Conservation (phyloP, 805 yeast species). For the Candida sakaeoensis region DNA sequence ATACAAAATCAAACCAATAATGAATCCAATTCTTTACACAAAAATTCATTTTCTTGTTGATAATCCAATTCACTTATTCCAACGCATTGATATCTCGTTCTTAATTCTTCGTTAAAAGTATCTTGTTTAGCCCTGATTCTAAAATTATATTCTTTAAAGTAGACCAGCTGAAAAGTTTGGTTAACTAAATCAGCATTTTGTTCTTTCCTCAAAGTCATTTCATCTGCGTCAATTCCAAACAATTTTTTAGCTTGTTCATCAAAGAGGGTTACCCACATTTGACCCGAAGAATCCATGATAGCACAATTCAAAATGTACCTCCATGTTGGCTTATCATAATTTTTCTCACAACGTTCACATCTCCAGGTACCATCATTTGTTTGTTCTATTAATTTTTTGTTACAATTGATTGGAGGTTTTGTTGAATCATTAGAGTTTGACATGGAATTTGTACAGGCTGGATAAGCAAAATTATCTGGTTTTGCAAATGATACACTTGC, state of each 20-base stretch:
- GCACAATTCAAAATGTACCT: conserved; percentile 77
- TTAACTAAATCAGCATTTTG: conserved; percentile 41
- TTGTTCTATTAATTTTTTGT: conserved; percentile 76
- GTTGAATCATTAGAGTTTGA: conserved; percentile 14
- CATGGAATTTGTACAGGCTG: conserved; percentile 71
- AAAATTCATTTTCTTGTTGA: conserved; percentile 55
- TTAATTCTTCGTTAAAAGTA: conserved; percentile 70
- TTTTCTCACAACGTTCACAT: conserved; percentile 85
- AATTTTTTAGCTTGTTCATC: conserved; percentile 77
- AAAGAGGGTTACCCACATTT: conserved; percentile 81
- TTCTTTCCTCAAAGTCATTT: conserved; percentile 42
- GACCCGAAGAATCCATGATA: conserved; percentile 78
- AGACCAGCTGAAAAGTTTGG: conserved; percentile 41
- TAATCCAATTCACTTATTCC: conserved; percentile 52
- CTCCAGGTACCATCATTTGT: conserved; percentile 74
- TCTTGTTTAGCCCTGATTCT: conserved; percentile 82
- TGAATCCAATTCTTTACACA: conserved; percentile 45
- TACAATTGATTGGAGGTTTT: conserved; percentile 42
- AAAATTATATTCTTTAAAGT: conserved; percentile 69
- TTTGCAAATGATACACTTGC: conserved; percentile 71
- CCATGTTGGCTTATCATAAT: conserved; percentile 65
- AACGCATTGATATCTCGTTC: conserved; percentile 71
- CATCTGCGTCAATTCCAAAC: conserved; percentile 64
- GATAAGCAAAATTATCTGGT: conserved; percentile 78
- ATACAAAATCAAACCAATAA: conserved; percentile 11